Evolutionary conservation across 2,329 filamentous ascomycete genomes (phyloP), one percentile per base, ranked within the genome.

Genomic region (Plenodomus tracheiphilus): DNA sequence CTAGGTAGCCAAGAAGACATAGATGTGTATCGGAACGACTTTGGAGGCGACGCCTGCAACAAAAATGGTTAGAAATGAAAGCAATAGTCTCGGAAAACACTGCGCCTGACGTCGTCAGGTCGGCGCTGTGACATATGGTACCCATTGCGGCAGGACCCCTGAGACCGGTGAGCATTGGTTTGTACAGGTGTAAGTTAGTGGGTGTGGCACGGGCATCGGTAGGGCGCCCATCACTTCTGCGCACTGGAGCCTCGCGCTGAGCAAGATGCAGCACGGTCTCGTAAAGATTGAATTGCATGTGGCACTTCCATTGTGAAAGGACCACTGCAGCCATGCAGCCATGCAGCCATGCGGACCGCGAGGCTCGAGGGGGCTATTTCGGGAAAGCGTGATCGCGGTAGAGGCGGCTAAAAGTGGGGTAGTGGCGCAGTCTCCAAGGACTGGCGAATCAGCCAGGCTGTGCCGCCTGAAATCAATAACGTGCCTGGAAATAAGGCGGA

Each of bases 341-440:
- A 10, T 32, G 28, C 28, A 15, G 7, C 6, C 28, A 11, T 11
- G 28, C 28, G 15, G 28, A 11, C 28, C 15, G 4, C 11, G 28
- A 32, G 16, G 5, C 13, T n/a, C 3, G 13, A n/a, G 32, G 21
- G 32, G 39, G 32, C 48, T 51, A 51, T 51, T 47, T 51, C 42
- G 48, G 32, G 48, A 46, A 43, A 47, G 51, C 44, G 45, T 42
- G 28, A 41, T 41, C 35, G 41, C 43, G 46, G 49, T 53, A 63
- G 60, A 53, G 57, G 61, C 60, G 51, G 53, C 40, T 49, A 46
- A 36, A 37, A 46, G 54, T 50, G 58, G 57, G 53, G 56, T 49
- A 40, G 17, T 32, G 28, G 28, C 28, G 48, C 43, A 54, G 35
- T 21, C 39, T 28, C 22, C 16, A 44, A 36, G 34, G 41, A 44